phyloP scores from a whole-genome alignment of 805 yeast genomes.

The Zygotorulaspora danielsina region DNA sequence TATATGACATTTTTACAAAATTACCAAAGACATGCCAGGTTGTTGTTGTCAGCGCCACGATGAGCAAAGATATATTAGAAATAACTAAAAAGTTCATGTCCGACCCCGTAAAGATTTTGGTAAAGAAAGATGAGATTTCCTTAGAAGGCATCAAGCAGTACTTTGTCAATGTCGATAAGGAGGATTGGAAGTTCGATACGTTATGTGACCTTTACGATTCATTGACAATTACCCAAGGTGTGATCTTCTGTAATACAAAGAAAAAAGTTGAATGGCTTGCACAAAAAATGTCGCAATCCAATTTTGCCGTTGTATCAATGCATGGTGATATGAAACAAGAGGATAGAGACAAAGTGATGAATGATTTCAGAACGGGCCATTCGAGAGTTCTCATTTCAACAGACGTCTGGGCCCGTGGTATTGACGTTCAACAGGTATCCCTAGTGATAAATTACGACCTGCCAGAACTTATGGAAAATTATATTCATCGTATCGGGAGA shows the following conservation, averaged over 20 bases:
- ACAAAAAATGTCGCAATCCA: constrained; percentile 63
- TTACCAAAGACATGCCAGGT: constrained; percentile 90
- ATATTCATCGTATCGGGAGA: constrained; percentile 96
- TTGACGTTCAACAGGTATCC: constrained; percentile 96
- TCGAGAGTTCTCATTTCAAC: constrained; percentile 91
- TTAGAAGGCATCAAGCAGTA: constrained; percentile 94
- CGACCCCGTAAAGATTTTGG: constrained; percentile 90
- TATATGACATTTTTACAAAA: constrained; percentile 85
- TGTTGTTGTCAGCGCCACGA: constrained; percentile 90
- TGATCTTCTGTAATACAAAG: constrained; percentile 94
- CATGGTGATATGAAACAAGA: constrained; percentile 95
- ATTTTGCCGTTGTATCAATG: constrained; percentile 90
- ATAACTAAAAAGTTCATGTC: constrained; percentile 91
- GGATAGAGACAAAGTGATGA: constrained; percentile 92
- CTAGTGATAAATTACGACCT: constrained; percentile 91
- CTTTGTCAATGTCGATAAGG: constrained; percentile 85
- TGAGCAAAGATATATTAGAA: constrained; percentile 88
- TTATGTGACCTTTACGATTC: constrained; percentile 94
- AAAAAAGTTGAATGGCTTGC: constrained; percentile 89
- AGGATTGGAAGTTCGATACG: constrained; percentile 92
- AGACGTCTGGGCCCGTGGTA: constrained; percentile 96
- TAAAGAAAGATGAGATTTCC: constrained; percentile 92
- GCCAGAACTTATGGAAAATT: constrained; percentile 86
- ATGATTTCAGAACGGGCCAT: constrained; percentile 90
- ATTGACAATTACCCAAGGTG: constrained; percentile 93